phyloP scores from a whole-genome alignment of 2,329 filamentous ascomycete species.

The Onygena corvina region DNA sequence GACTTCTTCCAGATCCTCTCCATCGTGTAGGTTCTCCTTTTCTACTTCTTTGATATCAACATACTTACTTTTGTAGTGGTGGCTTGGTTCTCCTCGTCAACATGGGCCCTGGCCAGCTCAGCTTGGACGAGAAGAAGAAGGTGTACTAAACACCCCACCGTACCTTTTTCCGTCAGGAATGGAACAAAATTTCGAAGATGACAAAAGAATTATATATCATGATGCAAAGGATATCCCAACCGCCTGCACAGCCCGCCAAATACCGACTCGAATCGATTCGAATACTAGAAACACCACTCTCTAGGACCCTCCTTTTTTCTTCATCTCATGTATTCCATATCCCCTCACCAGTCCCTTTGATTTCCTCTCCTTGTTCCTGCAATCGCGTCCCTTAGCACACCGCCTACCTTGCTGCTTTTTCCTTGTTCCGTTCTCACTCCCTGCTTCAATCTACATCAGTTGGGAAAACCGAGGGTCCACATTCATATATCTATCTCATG shows the following conservation, averaged over 20 bases:
- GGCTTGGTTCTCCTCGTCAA: conserved; percentile 94
- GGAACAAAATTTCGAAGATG: conserved; percentile 1
- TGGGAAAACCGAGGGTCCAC: neutral
- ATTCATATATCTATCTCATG: conserved; percentile 5
- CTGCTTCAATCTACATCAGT: conserved; percentile 1
- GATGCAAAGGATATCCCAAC: neutral
- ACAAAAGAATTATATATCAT: conserved; percentile 1
- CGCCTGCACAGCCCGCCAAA: neutral
- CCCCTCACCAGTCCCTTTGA: neutral
- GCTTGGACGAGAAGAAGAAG: conserved; percentile 99
- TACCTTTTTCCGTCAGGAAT: neutral
- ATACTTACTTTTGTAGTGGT: conserved; percentile 40
- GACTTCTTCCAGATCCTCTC: conserved; percentile 99
- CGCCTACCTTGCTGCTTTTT: neutral
- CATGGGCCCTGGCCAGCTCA: conserved; percentile 95
- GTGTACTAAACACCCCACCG: conserved; percentile 59
- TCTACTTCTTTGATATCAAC: neutral
- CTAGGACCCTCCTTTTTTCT: neutral
- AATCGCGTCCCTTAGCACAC: neutral
- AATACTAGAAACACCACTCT: neutral
- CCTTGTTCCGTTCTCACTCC: neutral
- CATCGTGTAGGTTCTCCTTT: conserved; percentile 56
- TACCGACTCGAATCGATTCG: neutral
- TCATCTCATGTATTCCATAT: conserved; percentile 2
- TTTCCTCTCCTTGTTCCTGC: neutral